Percentiles rank a stretch among this genome's conserved stretches.
Conservation (phyloP, 352 stramenopile genomes). For the Pythium plurisporium region DNA sequence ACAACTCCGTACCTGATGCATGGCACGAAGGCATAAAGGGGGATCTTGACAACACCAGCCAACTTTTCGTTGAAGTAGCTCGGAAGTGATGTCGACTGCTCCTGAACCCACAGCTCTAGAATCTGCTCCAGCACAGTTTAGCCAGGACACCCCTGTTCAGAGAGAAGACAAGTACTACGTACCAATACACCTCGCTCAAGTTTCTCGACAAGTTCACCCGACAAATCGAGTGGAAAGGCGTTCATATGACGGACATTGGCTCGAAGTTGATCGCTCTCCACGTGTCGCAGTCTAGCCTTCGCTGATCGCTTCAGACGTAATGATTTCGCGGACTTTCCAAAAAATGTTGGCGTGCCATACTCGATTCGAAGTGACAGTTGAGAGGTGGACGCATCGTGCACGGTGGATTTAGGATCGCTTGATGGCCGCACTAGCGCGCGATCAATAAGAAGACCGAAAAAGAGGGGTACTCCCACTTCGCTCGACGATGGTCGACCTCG, state of each 20-base stretch:
- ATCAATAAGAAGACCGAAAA: slow-evolving; percentile 9
- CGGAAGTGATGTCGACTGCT: slow-evolving; percentile 6
- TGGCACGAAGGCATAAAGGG: slow-evolving; percentile 8
- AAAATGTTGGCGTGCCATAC: slow-evolving; percentile 18
- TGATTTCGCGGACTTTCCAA: background rate
- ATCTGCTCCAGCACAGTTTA: slow-evolving; percentile 4
- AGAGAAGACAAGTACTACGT: background rate
- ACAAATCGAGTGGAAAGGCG: slow-evolving; percentile 21
- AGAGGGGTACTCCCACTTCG: background rate
- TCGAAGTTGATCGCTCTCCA: background rate
- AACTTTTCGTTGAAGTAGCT: slow-evolving; percentile 9
- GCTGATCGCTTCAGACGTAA: slow-evolving; percentile 15
- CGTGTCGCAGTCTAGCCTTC: slow-evolving; percentile 3
- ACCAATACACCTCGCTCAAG: slow-evolving; percentile 8
- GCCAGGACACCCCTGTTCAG: background rate
- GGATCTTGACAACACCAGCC: slow-evolving; percentile 19
- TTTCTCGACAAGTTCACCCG: slow-evolving; percentile 4
- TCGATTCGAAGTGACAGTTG: slow-evolving; percentile 13
- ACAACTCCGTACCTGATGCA: background rate
- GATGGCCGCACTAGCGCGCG: background rate
- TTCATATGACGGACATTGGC: slow-evolving; percentile 18
- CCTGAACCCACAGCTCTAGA: slow-evolving; percentile 21
- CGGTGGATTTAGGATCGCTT: background rate
- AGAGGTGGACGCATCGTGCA: background rate
- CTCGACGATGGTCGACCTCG: background rate